Conservation (phyloP, 257 asterid genomes). For the Lycium barbarum region DNA sequence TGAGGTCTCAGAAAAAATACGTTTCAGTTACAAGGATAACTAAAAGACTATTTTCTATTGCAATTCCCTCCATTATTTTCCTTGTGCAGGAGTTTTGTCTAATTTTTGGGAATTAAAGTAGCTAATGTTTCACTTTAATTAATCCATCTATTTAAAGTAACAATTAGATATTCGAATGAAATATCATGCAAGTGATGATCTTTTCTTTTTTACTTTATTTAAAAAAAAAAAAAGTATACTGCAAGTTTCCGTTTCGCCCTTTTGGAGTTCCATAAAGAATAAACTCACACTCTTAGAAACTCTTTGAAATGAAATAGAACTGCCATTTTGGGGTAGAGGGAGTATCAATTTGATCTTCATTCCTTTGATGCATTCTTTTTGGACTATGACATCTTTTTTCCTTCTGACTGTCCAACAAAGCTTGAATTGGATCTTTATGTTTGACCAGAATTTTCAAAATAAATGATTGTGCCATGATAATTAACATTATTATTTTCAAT, state of each 20-base stretch:
- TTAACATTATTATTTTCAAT: not conserved
- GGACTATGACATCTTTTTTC: not conserved
- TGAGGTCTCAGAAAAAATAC: not conserved
- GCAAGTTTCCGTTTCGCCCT: not conserved
- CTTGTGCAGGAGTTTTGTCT: not conserved
- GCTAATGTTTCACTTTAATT: not conserved
- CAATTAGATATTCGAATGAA: not conserved
- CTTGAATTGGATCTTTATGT: not conserved
- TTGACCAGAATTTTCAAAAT: not conserved
- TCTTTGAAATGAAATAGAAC: not conserved
- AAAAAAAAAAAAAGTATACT: not conserved
- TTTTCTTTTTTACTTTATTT: not conserved
- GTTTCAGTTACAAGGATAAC: not conserved
- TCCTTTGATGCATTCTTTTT: conserved; percentile 13
- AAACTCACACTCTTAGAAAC: not conserved
- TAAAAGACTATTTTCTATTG: not conserved
- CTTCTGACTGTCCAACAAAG: conserved; percentile 19
- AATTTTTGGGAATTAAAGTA: not conserved
- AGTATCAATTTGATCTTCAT: conserved; percentile 1
- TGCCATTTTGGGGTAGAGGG: not conserved
- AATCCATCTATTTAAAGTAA: not conserved
- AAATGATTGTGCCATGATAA: not conserved
- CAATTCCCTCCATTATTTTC: not conserved
- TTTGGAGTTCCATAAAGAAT: not conserved
- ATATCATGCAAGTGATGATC: not conserved